phyloP scores from a whole-genome alignment of 179 eudicot species.

The Spinacia oleracea region DNA sequence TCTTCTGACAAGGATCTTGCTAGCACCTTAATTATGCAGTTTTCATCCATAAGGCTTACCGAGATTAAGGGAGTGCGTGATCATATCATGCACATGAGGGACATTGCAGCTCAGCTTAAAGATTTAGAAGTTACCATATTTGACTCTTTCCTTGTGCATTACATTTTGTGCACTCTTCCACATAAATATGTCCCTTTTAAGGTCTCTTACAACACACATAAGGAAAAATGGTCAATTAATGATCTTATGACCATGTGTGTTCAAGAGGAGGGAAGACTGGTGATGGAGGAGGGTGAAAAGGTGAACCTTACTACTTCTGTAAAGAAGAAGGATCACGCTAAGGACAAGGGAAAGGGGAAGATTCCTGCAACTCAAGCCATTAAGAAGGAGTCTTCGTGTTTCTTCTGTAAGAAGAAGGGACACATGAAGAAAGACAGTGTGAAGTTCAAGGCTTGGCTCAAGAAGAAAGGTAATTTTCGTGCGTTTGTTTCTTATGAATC shows the following conservation, averaged over 20 bases:
- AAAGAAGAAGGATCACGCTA: background rate
- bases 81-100: constrained; percentile 3
- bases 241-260: constrained; percentile 7
- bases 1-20: too few relatives aligned
- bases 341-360: too few relatives aligned
- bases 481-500: too few relatives aligned
- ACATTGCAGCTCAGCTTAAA: constrained; percentile 6
- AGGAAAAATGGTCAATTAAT: background rate
- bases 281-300: background rate
- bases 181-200: background rate
- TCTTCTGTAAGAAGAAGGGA: too few relatives aligned
- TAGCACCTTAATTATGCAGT: too few relatives aligned
- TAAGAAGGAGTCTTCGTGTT: too few relatives aligned
- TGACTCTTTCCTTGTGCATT: background rate
- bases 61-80: constrained; percentile 10
- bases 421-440: too few relatives aligned
- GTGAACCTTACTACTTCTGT: background rate
- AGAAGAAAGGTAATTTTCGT: too few relatives aligned
- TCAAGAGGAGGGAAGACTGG: background rate
- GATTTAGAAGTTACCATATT: background rate
- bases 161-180: background rate
- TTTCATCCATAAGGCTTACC: too few relatives aligned
- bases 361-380: too few relatives aligned
- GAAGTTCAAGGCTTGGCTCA: too few relatives aligned
- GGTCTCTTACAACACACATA: constrained; percentile 3